Base-by-base conservation (phyloP, 148 eudicot species). In the Rhododendron williamsianum region DNA sequence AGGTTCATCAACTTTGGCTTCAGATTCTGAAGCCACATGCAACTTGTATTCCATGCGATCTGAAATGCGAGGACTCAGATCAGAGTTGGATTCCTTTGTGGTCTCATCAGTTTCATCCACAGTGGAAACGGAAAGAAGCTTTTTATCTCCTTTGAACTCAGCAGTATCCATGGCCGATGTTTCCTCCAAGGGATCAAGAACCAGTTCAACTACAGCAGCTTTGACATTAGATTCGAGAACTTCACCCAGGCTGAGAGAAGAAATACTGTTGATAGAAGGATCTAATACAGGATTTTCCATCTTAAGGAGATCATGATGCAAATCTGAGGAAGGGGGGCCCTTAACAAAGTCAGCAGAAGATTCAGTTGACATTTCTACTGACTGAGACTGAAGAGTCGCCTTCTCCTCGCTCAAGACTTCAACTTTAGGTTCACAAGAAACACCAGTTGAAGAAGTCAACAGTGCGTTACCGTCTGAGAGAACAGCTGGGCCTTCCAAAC, bases 221-320 rank as follows among this genome's bases (percentile, higher is more conserved):
- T 86, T 73, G 84, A 12, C 79, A 82, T 56, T 51, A 41, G 30
- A 43, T 86, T 74, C 38, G 16, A 25, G 63, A 58, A 51, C 65
- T 73, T 78, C 71, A 52, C 60, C 60, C 19, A 54, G 60, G 60
- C 6, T 54, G 21, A 18, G 13, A 8, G 78, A 67, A 35, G 81
- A 49, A 71, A 65, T 27, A 60, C 27, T 86, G 81, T 81, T 85
- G 60, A 48, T 56, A 63, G 84, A 63, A 74, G 82, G 58, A 65
- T 84, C 87, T 33, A 63, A 38, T 43, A 67, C 84, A 45, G 83
- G 56, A 12, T 84, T 91, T 87, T 85, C 87, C 73, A 56, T 80
- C 60, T 78, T 51, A 63, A 52, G 83, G 54, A 46, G 72, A 15
- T 63, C 27, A 71, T 49, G 83, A 80, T 52, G 72, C 74, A 72